Base-by-base conservation (phyloP, 345 rosid genomes). In the Ceriops zippeliana region DNA sequence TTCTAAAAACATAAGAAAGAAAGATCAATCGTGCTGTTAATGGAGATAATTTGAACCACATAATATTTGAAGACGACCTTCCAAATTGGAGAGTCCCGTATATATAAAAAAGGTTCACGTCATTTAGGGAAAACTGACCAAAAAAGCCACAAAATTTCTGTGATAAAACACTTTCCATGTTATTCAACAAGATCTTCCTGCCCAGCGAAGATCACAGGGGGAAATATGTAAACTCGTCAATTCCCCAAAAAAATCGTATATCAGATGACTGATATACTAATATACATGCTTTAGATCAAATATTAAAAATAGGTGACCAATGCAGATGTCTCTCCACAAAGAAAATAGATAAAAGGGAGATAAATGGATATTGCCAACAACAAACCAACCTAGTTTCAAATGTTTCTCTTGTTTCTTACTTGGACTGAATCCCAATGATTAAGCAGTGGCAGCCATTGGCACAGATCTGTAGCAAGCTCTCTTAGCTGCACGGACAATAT, bases 401-500 rank as follows among this genome's bases (percentile, higher is more conserved):
- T 8, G 51, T 27, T 67, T 54, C 47, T 42, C 47, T 13, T 11
- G 47, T 13, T 42, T 42, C 17, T 42, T 42, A 42, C 53, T 51
- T 20, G 5, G 38, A 64, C n/a, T 21, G 32, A n/a, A 38, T 60
- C 62, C 38, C 22, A 32, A 52, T 35, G 54, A 34, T 51, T 53
- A 67, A 61, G 76, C 76, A 38, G 58, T 42, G 24, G 68, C 62
- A 67, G 71, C 71, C 62, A 30, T 9, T 52, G 74, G 70, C 20
- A 63, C 77, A 26, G 85, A 77, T 74, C 90, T 77, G 77, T 83
- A 70, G 81, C 90, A 88, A 70, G 82, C 86, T 80, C 87, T 83
- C 84, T 81, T 86, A 16, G 84, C 87, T 19, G 87, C 89, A 56
- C 86, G 87, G 11, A 84, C 85, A 38, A 88, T 85, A 67, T 86